phyloP scores from a whole-genome alignment of 306 rosid species.

The Medicago arabica region DNA sequence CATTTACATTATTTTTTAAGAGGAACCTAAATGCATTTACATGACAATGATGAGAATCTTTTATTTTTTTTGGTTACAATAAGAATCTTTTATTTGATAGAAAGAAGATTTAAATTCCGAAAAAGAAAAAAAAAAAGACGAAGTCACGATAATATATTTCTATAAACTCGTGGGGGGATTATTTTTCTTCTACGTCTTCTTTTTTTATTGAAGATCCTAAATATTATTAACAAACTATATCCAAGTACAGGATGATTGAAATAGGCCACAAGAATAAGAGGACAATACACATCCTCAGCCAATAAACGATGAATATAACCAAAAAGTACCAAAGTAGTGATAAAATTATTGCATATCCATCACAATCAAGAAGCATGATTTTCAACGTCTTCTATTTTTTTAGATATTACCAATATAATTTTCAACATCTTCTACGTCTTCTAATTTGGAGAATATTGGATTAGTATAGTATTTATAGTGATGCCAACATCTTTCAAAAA shows the following conservation, averaged over 20 bases:
- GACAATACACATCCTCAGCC: not conserved
- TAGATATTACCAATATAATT: not conserved
- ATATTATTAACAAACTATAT: not conserved
- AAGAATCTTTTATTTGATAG: too few species aligned
- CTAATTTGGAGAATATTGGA: not conserved
- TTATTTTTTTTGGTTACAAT: too few species aligned
- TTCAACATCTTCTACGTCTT: not conserved
- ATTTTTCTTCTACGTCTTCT: constrained; percentile 1
- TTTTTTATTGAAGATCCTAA: not conserved
- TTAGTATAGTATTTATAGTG: too few species aligned
- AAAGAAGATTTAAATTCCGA: not conserved
- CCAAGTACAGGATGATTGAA: not conserved
- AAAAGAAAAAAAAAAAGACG: not conserved
- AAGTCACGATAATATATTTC: not conserved
- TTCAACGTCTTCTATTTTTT: not conserved
- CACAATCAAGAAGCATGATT: not conserved
- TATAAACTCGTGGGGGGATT: not conserved
- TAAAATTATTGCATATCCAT: not conserved
- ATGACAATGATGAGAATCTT: too few species aligned
- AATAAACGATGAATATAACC: not conserved
- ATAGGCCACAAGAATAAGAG: not conserved
- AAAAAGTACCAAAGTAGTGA: not conserved
- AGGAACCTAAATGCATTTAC: too few species aligned
- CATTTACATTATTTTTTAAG: too few species aligned
- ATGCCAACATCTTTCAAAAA: too few species aligned